These are phyloP conservation scores for Calonectria leucothoes DNA, from an alignment of 2,329 filamentous ascomycete species.

Conservation along the genomic window DNA sequence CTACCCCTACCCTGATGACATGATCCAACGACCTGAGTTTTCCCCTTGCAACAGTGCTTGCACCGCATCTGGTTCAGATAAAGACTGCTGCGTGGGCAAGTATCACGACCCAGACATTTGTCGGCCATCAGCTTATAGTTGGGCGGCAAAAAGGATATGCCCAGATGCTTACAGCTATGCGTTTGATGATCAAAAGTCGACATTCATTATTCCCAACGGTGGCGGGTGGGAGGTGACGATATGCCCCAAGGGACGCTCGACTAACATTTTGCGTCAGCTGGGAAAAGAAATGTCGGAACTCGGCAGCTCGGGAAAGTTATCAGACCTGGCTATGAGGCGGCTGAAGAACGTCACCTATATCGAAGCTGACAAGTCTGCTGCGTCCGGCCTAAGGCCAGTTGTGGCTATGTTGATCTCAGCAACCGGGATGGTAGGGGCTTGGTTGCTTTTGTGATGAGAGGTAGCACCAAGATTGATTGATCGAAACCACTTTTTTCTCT, in stretches of 20 bases:
- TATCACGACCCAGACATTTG: conserved; percentile 74
- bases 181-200: conserved; percentile 68
- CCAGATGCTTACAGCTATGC: conserved; percentile 88
- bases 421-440: conserved; percentile 26
- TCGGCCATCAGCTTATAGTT: conserved; percentile 75
- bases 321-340: conserved; percentile 44
- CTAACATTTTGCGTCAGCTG: conserved; percentile 67
- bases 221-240: conserved; percentile 84
- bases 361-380: conserved; percentile 44
- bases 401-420: conserved; percentile 20
- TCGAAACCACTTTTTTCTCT: background rate
- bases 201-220: conserved; percentile 73
- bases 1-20: conserved; percentile 84
- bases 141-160: conserved; percentile 78
- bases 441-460: conserved; percentile 29
- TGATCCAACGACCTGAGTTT: conserved; percentile 76
- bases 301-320: conserved; percentile 55
- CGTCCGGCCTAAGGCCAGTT: conserved; percentile 30
- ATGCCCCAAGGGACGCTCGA: conserved; percentile 74
- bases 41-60: conserved; percentile 84
- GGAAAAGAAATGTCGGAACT: conserved; percentile 61
- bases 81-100: conserved; percentile 81
- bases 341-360: conserved; percentile 51
- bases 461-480: background rate
- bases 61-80: conserved; percentile 72